Evolutionary conservation across 73 alveolate species (phyloP).

Genomic region (Paramecium pentaurelia): DNA sequence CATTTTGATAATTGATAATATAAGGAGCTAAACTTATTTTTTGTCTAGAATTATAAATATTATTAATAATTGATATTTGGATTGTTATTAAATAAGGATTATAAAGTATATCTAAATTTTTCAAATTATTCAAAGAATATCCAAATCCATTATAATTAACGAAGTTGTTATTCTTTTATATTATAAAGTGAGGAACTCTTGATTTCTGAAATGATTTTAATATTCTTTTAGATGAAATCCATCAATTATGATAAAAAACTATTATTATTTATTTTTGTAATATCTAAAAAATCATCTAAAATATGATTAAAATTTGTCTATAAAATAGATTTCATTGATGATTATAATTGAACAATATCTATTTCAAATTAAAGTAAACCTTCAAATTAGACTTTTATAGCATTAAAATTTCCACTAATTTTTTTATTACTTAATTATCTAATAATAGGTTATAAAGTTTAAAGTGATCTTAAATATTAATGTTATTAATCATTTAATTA

Average conservation of each 20-base stretch:
- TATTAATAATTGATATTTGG: neutral
- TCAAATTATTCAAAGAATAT: neutral
- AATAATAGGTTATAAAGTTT: neutral
- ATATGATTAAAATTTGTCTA: neutral
- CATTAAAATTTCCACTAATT: neutral
- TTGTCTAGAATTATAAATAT: neutral
- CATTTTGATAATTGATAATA: neutral
- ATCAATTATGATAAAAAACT: neutral
- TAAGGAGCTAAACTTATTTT: neutral
- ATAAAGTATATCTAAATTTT: neutral
- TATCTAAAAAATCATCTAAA: neutral
- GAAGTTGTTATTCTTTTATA: neutral
- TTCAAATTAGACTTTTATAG: neutral
- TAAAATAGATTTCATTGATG: neutral
- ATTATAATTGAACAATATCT: neutral
- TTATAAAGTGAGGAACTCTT: neutral
- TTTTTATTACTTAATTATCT: neutral
- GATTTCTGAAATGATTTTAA: neutral
- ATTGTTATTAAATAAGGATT: neutral
- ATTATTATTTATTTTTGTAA: neutral
- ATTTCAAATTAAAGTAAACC: neutral
- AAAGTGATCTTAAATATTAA: neutral
- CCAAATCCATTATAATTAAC: neutral
- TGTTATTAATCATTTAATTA: neutral
- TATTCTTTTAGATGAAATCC: neutral